Evolutionary conservation across 2,329 filamentous ascomycete species (phyloP).

Genomic region (Aspergillus pseudonomiae): DNA sequence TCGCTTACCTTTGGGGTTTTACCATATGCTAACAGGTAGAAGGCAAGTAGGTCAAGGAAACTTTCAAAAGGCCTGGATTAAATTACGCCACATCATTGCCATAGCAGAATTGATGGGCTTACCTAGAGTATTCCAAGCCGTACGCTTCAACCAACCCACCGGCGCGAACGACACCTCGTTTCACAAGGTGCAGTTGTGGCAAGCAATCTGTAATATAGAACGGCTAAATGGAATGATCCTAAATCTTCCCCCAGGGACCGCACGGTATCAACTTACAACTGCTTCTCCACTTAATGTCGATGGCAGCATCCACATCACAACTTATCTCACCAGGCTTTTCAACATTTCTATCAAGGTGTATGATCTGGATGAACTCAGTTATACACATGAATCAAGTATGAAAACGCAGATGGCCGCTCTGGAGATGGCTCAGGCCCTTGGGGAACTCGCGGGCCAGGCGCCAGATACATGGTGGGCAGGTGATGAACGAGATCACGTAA

Average conservation of each 20-base stretch:
- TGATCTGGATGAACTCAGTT: conserved; percentile 17
- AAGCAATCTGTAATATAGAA: conserved; percentile 36
- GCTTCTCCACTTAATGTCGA: conserved; percentile 6
- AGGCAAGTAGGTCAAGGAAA: conserved; percentile 39
- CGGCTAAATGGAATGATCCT: conserved; percentile 36
- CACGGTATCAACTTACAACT: conserved; percentile 18
- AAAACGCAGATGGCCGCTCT: conserved; percentile 15
- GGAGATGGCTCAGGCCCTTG: conserved; percentile 15
- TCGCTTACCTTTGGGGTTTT: too few species aligned
- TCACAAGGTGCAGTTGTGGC: conserved; percentile 35
- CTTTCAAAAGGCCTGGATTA: conserved; percentile 40
- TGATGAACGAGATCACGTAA: conserved; percentile 4
- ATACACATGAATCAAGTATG: conserved; percentile 1
- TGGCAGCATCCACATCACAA: conserved; percentile 15
- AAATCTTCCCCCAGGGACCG: conserved; percentile 40
- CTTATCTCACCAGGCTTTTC: conserved; percentile 15
- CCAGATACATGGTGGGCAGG: conserved; percentile 19
- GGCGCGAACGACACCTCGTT: conserved; percentile 8
- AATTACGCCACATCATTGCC: conserved; percentile 40
- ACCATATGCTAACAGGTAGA: neutral
- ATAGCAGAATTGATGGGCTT: conserved; percentile 44
- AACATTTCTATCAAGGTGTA: conserved; percentile 16
- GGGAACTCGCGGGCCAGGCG: conserved; percentile 13
- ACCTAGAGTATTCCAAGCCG: conserved; percentile 21
- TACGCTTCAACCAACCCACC: conserved; percentile 2